Base-by-base conservation (phyloP, 2,329 filamentous ascomycete species). In the Neodidymelliopsis sp. region DNA sequence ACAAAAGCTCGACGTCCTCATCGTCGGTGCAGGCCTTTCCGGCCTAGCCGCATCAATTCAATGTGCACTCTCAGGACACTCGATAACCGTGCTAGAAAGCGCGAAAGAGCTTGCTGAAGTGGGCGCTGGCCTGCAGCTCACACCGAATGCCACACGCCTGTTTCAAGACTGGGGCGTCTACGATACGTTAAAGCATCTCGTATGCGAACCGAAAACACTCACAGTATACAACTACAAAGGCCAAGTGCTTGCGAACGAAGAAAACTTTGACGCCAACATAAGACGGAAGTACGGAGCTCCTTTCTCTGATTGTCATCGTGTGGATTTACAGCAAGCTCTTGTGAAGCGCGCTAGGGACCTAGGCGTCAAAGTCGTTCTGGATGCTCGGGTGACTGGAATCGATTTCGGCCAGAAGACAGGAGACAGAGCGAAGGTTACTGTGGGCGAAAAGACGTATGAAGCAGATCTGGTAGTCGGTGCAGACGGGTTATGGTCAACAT, bases 401-500 rank as follows among this genome's bases (percentile, higher is more conserved):
- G 75, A 83, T 54, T 79, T 83, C n/a, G 58, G 60, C 1, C 69
- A 77, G 9, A 65, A 48, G 2, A 18, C 36, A 7, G 51, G 57
- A 47, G 49, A 50, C 24, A 51, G 67, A 1, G 70, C 77, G 1
- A 72, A 71, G 4, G 62, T 82, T 0, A 76, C 74, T 0, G 67
- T 68, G 4, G 60, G 62, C 4, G 81, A 79, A 0, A 68, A 73
- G 4, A 67, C 57, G 2, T 74, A 75, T 2, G 65, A 66, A 0
- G 81, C 76, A 2, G 83, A 88, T 56, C 67, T 88, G 6, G 72
- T 89, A 4, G 75, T 89, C 1, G 85, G 79, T 0, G 84, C 84
- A 0, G 86, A 89, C 54, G 86, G 86, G 0, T 69, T 88, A 0
- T 86, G 84, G 83, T 86, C 83, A 2, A 73, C 74, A 10, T 84